phyloP scores from a whole-genome alignment of 1,284 basidiomycete species.

The Cryptococcus sp. region DNA sequence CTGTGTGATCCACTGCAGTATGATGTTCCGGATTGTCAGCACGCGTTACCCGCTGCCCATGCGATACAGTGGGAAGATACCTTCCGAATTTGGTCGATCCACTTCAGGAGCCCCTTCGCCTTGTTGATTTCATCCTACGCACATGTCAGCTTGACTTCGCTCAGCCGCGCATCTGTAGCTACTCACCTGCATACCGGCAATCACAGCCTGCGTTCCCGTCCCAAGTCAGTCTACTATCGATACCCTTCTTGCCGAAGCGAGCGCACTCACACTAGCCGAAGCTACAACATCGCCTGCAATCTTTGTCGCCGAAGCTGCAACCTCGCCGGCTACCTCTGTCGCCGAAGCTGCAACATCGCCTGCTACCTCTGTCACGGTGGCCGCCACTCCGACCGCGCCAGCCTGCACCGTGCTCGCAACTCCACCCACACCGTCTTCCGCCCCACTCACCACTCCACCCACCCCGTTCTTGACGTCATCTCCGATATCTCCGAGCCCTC shows the following conservation, averaged over 20 bases:
- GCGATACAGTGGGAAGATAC: slow-evolving; percentile 2
- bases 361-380: slow-evolving; percentile 2
- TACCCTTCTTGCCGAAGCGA: background rate
- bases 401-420: slow-evolving; percentile 1
- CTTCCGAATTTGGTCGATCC: slow-evolving; percentile 9
- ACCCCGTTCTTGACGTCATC: background rate
- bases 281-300: background rate
- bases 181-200: too few species aligned
- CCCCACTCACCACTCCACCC: slow-evolving; percentile 1
- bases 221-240: background rate
- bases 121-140: slow-evolving; percentile 6
- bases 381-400: slow-evolving; percentile 5
- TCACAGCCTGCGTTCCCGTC: background rate
- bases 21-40: background rate
- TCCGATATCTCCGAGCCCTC: slow-evolving; percentile 8
- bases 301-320: background rate
- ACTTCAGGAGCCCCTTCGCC: slow-evolving; percentile 11
- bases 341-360: slow-evolving; percentile 9
- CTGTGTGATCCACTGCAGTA: slow-evolving; percentile 7
- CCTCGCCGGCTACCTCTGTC: too few species aligned
- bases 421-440: slow-evolving; percentile 6
- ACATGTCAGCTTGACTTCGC: background rate
- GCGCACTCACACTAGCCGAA: too few species aligned
- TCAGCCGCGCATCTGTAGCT: background rate
- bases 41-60: background rate